phyloP scores from a whole-genome alignment of 768 basidiomycete species.

The Suillus clintonianus region DNA sequence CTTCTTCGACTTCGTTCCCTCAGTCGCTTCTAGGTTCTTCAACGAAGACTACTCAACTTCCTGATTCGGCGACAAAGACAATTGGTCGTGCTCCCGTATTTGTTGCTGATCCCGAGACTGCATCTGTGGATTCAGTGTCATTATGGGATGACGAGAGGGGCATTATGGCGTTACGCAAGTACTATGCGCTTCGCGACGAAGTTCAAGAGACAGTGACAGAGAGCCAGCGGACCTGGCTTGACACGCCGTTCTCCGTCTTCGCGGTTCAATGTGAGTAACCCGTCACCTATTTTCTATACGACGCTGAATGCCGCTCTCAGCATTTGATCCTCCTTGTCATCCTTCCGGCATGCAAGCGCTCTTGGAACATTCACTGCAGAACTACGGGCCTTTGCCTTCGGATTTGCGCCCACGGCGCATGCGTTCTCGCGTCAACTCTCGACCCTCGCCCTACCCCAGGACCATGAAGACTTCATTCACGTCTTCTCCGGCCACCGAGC shows the following conservation, averaged over 20 bases:
- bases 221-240: constrained; percentile 64
- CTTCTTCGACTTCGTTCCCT: constrained; percentile 30
- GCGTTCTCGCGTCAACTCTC: constrained; percentile 68
- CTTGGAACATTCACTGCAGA: constrained; percentile 71
- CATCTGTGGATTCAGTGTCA: constrained; percentile 44
- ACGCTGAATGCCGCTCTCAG: constrained; percentile 36
- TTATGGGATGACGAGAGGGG: constrained; percentile 74
- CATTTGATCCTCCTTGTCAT: constrained; percentile 69
- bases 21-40: constrained; percentile 16
- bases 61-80: constrained; percentile 18
- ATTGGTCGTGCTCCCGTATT: constrained; percentile 45
- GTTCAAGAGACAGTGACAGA: constrained; percentile 65
- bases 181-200: constrained; percentile 70
- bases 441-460: constrained; percentile 75
- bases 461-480: constrained; percentile 47
- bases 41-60: constrained; percentile 30
- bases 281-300: not conserved
- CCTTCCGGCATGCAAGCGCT: constrained; percentile 71
- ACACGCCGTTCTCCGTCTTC: constrained; percentile 75
- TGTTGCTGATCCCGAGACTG: constrained; percentile 58
- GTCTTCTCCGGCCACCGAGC: constrained; percentile 35
- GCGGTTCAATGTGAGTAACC: constrained; percentile 66
- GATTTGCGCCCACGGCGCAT: constrained; percentile 64
- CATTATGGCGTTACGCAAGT: constrained; percentile 62
- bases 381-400: constrained; percentile 70